phyloP scores from a whole-genome alignment of 2,329 filamentous ascomycete species.

The Teratosphaeria epicoccoides region DNA sequence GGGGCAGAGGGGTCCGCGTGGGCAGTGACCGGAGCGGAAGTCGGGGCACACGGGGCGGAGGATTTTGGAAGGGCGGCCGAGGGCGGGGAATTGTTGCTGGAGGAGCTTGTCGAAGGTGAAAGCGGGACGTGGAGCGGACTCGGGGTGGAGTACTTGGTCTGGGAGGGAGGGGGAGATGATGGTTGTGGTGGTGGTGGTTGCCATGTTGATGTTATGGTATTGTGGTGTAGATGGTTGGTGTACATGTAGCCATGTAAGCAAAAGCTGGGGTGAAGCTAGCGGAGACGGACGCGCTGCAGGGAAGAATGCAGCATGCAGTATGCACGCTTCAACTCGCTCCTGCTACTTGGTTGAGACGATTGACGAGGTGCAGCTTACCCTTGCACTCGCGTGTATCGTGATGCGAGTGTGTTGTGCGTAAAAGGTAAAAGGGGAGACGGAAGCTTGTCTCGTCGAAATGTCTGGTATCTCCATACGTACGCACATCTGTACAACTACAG shows the following conservation, averaged over 20 bases:
- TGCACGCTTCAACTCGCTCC: not conserved
- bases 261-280: not conserved
- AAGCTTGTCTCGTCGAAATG: no score
- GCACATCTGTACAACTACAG: no score
- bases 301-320: not conserved
- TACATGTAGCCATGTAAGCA: not conserved
- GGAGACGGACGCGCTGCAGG: not conserved
- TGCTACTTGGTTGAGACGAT: no score
- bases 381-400: not conserved
- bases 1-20: conserved; percentile 70
- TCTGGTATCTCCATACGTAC: no score
- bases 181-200: conserved; percentile 11
- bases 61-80: conserved; percentile 26
- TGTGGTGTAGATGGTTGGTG: not conserved
- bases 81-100: conserved; percentile 18
- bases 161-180: conserved; percentile 17
- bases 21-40: conserved; percentile 77
- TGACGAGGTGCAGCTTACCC: not conserved
- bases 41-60: conserved; percentile 65
- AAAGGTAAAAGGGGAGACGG: not conserved
- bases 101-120: conserved; percentile 28
- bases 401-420: not conserved
- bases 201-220: not conserved
- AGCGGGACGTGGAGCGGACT: conserved; percentile 15
- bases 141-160: conserved; percentile 24